Percentiles rank a stretch among this genome's conserved stretches.
Conservation (phyloP, 2,329 filamentous ascomycete species). For the Alternaria gansuensis region DNA sequence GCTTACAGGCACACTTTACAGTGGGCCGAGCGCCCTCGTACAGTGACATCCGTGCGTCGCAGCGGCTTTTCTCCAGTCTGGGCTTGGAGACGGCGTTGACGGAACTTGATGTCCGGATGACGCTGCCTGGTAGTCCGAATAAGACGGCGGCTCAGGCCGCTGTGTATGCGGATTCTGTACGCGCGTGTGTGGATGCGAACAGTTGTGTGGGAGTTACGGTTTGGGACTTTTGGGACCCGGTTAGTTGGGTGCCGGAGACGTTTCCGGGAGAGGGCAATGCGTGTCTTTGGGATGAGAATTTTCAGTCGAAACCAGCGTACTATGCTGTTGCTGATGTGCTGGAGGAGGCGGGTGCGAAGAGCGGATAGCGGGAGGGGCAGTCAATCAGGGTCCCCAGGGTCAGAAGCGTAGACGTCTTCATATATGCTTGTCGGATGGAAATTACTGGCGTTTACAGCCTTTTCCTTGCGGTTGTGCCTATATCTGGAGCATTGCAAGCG, state of each 20-base stretch:
- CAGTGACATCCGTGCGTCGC: slow-evolving; percentile 56
- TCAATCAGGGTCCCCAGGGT: not conserved
- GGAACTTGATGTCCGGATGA: slow-evolving; percentile 66
- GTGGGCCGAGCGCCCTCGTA: slow-evolving; percentile 62
- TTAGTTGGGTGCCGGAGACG: slow-evolving; percentile 51
- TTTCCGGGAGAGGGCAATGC: slow-evolving; percentile 53
- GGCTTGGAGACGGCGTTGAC: slow-evolving; percentile 68
- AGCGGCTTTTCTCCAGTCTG: slow-evolving; percentile 62
- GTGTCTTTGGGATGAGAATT: slow-evolving; percentile 40
- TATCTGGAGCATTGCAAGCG: not conserved
- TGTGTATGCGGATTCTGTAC: slow-evolving; percentile 56
- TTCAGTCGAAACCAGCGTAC: slow-evolving; percentile 50
- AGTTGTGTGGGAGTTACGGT: slow-evolving; percentile 54
- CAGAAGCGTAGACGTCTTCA: not conserved
- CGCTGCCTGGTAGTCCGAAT: slow-evolving; percentile 56
- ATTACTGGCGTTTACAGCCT: no score
- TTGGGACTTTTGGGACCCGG: slow-evolving; percentile 56
- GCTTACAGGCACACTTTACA: slow-evolving; percentile 69
- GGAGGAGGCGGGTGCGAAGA: slow-evolving; percentile 18
- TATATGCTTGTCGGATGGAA: no score
- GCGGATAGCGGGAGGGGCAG: not conserved
- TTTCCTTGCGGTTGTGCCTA: not conserved
- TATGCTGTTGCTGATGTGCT: slow-evolving; percentile 44
- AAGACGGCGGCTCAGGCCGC: slow-evolving; percentile 58
- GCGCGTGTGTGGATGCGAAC: slow-evolving; percentile 49